These are phyloP conservation scores for Trifolium dubium DNA, from an alignment of 306 rosid species.

Conservation along the genomic window DNA sequence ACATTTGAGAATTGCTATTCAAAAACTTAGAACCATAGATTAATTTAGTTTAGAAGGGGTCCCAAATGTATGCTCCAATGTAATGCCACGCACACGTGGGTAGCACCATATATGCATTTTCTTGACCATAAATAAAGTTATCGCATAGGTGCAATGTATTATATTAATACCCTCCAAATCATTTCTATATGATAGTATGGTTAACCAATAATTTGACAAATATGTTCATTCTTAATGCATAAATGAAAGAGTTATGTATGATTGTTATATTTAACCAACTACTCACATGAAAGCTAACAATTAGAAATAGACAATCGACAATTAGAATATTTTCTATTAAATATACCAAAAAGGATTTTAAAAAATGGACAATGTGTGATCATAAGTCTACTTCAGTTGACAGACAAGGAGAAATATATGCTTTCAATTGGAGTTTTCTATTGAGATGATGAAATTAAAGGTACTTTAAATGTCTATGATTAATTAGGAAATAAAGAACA, in stretches of 20 bases:
- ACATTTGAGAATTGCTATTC: too few relatives aligned
- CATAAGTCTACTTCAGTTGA: conserved; percentile 10
- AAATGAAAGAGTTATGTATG: background rate
- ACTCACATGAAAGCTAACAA: background rate
- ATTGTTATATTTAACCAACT: conserved; percentile 17
- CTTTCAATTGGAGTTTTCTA: background rate
- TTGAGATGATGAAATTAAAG: background rate
- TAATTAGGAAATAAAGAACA: background rate
- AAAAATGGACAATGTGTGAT: background rate
- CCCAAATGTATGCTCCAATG: background rate
- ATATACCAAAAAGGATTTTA: background rate
- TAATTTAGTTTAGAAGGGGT: background rate
- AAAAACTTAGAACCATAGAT: background rate
- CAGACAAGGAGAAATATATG: background rate
- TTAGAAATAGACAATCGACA: conserved; percentile 5
- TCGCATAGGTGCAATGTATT: background rate
- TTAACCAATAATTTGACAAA: background rate
- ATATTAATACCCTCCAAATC: background rate
- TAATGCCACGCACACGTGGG: conserved; percentile 9
- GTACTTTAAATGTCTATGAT: background rate
- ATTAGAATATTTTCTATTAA: conserved; percentile 1
- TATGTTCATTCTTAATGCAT: background rate
- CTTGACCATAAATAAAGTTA: background rate
- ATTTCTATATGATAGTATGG: background rate
- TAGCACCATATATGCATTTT: conserved; percentile 10